These are phyloP conservation scores for Stropharia rugosoannulata DNA, from an alignment of 768 basidiomycete genomes.

Conservation along the genomic window DNA sequence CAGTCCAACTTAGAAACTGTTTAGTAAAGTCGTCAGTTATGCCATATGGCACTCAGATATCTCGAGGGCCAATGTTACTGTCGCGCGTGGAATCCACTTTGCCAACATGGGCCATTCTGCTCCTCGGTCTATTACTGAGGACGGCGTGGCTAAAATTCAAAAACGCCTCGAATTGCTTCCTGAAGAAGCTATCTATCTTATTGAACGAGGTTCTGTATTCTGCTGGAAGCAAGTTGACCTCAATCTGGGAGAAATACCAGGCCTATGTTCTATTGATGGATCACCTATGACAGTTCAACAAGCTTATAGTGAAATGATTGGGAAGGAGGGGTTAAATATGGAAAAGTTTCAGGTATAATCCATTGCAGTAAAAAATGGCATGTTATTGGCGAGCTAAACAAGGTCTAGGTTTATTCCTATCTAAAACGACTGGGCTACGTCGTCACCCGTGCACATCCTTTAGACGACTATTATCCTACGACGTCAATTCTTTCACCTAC, in stretches of 20 bases:
- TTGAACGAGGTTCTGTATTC: slow-evolving; percentile 86
- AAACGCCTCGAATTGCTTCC: slow-evolving; percentile 86
- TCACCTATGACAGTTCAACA: slow-evolving; percentile 91
- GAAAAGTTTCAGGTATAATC: slow-evolving; percentile 83
- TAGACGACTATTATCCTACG: slow-evolving; percentile 50
- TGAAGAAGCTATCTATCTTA: slow-evolving; percentile 92
- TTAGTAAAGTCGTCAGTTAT: slow-evolving; percentile 77
- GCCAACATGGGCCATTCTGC: slow-evolving; percentile 78
- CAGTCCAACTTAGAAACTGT: not conserved
- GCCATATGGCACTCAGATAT: slow-evolving; percentile 76
- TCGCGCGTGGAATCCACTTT: slow-evolving; percentile 84
- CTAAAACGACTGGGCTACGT: slow-evolving; percentile 90
- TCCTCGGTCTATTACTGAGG: slow-evolving; percentile 41
- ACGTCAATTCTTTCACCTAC: slow-evolving; percentile 31
- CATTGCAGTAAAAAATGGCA: not conserved
- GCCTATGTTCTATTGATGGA: slow-evolving; percentile 46
- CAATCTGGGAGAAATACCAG: slow-evolving; percentile 27
- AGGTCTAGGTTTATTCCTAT: slow-evolving; percentile 84
- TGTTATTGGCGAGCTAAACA: not conserved
- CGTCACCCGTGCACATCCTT: slow-evolving; percentile 73
- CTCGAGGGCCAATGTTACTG: slow-evolving; percentile 62
- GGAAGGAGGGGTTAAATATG: slow-evolving; percentile 69
- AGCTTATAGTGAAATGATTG: slow-evolving; percentile 84
- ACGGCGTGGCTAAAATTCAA: slow-evolving; percentile 41
- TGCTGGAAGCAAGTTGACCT: slow-evolving; percentile 65